Evolutionary conservation across 495 filamentous ascomycete genomes (phyloP).

Genomic region (Pyrenula aspistea): DNA sequence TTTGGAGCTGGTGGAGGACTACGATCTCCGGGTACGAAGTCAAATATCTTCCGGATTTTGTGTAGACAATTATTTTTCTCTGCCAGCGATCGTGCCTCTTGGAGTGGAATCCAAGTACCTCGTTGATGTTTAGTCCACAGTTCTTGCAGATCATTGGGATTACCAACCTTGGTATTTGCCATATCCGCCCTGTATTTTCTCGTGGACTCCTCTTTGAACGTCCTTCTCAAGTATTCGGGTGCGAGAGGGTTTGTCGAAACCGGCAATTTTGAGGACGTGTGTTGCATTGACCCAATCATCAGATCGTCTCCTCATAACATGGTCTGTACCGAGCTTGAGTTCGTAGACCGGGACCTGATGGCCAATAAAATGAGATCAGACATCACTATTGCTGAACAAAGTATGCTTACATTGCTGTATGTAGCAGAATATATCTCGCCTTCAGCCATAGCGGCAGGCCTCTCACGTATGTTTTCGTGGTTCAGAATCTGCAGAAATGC

Average conservation of each 20-base stretch:
- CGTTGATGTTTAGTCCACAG: conserved; percentile 8
- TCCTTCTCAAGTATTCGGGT: conserved; percentile 93
- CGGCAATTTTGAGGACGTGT: conserved; percentile 82
- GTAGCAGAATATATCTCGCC: conserved; percentile 72
- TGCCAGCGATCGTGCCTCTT: conserved; percentile 68
- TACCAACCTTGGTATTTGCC: conserved; percentile 86
- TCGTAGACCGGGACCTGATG: conserved; percentile 80
- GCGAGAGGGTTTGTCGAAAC: conserved; percentile 78
- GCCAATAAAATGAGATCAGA: conserved; percentile 1
- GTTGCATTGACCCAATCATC: conserved; percentile 95
- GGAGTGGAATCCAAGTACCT: conserved; percentile 95
- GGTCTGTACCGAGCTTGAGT: conserved; percentile 63
- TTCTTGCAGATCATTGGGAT: not conserved
- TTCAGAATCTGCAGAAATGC: not conserved
- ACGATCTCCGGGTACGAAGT: conserved; percentile 70
- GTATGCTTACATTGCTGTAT: conserved; percentile 72
- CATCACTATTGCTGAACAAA: not conserved
- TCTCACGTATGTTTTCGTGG: not conserved
- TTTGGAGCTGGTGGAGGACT: conserved; percentile 92
- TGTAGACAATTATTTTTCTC: conserved; percentile 74
- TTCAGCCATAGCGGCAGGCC: conserved; percentile 22
- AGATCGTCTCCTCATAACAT: conserved; percentile 78
- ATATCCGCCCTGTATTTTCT: conserved; percentile 97
- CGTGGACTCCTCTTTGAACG: conserved; percentile 89
- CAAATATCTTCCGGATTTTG: conserved; percentile 75